A percentile compares a stretch with the other conserved stretches of the same genome.
Evolutionary conservation across 257 asterid genomes (phyloP).

Genomic region (Forsythia suspensa): DNA sequence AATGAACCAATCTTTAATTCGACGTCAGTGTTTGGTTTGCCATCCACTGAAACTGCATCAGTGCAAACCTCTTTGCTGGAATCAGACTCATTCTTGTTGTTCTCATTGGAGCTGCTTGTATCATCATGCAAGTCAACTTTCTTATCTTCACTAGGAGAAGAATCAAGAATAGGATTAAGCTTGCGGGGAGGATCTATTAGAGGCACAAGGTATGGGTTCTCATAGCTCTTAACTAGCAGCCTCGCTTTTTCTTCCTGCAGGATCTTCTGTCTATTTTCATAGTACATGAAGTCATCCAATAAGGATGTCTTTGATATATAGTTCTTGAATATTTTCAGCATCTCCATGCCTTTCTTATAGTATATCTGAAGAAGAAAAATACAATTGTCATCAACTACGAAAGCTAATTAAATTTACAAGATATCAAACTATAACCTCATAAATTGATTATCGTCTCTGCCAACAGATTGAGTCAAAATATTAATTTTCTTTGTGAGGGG

Average conservation of each 20-base stretch:
- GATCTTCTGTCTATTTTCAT: constrained; percentile 76
- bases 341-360: constrained; percentile 75
- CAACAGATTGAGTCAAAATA: not conserved
- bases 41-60: constrained; percentile 28
- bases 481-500: not conserved
- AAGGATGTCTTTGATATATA: constrained; percentile 60
- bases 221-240: constrained; percentile 52
- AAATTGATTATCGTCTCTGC: not conserved
- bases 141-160: constrained; percentile 37
- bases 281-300: constrained; percentile 89
- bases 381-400: not conserved
- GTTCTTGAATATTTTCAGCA: constrained; percentile 70
- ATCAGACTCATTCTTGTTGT: constrained; percentile 21
- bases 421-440: not conserved
- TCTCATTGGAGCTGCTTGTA: constrained; percentile 16
- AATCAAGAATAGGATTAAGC: constrained; percentile 35
- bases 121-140: constrained; percentile 26
- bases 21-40: constrained; percentile 23
- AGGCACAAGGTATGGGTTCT: constrained; percentile 53
- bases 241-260: constrained; percentile 78
- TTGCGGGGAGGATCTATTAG: constrained; percentile 65
- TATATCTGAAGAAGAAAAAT: constrained; percentile 46
- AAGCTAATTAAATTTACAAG: not conserved
- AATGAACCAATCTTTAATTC: constrained; percentile 46
- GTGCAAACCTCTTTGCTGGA: constrained; percentile 13